phyloP scores from a whole-genome alignment of 2,329 filamentous ascomycete species.

The Phyllosticta paracitricarpa region DNA sequence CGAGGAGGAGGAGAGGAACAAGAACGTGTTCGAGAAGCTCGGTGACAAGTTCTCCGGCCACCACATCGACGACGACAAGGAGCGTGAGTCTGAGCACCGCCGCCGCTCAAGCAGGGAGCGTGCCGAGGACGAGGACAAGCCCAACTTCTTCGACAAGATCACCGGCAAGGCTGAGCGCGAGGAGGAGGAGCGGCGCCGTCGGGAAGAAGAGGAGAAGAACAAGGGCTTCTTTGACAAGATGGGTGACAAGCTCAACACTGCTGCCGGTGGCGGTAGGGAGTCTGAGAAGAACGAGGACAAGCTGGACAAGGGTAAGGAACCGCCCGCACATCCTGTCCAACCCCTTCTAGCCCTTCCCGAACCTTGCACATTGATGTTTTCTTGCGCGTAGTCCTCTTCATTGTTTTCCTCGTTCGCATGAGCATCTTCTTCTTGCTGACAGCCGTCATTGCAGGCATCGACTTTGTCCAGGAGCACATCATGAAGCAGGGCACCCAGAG shows the following conservation, averaged over 20 bases:
- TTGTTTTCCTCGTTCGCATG: background rate
- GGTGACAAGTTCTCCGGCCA: background rate
- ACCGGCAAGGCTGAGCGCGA: slow-evolving; percentile 7
- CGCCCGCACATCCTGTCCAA: background rate
- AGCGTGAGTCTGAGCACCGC: background rate
- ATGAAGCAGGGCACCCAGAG: background rate
- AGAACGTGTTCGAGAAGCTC: slow-evolving; percentile 6
- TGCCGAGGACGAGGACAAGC: background rate
- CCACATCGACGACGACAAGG: slow-evolving; percentile 4
- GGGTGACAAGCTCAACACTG: slow-evolving; percentile 5
- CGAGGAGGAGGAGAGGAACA: slow-evolving; percentile 3
- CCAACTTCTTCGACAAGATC: slow-evolving; percentile 10
- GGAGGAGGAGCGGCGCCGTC: slow-evolving; percentile 1
- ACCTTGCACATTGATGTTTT: background rate
- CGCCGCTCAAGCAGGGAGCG: background rate
- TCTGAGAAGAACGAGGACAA: slow-evolving; percentile 9
- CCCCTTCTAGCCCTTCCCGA: background rate
- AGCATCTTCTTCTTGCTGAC: slow-evolving; percentile 3
- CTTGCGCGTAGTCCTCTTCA: background rate
- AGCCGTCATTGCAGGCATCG: slow-evolving; percentile 8
- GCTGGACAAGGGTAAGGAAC: slow-evolving; percentile 9
- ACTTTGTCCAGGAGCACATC: slow-evolving; percentile 9
- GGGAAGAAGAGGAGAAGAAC: slow-evolving; percentile 4
- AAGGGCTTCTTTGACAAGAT: slow-evolving; percentile 1
- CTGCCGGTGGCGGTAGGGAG: slow-evolving; percentile 3